These are phyloP conservation scores for Colletotrichum sansevieriae DNA, from an alignment of 2,329 filamentous ascomycete species.

Conservation along the genomic window DNA sequence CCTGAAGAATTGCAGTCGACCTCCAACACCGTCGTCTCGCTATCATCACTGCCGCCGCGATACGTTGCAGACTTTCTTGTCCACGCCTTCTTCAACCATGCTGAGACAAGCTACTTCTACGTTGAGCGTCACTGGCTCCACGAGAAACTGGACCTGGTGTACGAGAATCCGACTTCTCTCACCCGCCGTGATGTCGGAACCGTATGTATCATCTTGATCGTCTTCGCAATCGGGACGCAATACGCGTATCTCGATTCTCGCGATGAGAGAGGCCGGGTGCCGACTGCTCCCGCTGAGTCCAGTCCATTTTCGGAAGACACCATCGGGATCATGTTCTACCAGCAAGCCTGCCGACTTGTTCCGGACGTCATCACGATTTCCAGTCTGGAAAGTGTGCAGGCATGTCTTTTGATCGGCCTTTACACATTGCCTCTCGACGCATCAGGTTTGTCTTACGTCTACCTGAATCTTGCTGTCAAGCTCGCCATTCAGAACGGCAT, in stretches of 20 bases:
- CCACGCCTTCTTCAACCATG: conserved; percentile 61
- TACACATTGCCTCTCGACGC: conserved; percentile 69
- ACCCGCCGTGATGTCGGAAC: conserved; percentile 57
- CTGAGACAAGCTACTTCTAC: conserved; percentile 63
- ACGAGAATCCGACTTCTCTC: conserved; percentile 54
- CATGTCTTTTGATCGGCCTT: conserved; percentile 67
- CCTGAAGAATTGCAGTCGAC: conserved; percentile 60
- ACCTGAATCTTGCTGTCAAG: conserved; percentile 67
- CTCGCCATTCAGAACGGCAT: conserved; percentile 72
- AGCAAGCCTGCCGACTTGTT: conserved; percentile 65
- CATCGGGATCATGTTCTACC: conserved; percentile 68
- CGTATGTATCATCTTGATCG: conserved; percentile 60
- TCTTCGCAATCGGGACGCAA: conserved; percentile 64
- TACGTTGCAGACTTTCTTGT: conserved; percentile 62
- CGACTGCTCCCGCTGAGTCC: conserved; percentile 41
- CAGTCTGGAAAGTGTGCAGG: conserved; percentile 70
- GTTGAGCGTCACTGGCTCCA: conserved; percentile 59
- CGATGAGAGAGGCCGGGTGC: conserved; percentile 38
- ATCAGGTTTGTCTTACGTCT: conserved; percentile 68
- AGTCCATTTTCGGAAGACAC: conserved; percentile 61
- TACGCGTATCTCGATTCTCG: conserved; percentile 61
- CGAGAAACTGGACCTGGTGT: conserved; percentile 56
- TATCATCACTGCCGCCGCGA: conserved; percentile 59
- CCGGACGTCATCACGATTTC: conserved; percentile 69
- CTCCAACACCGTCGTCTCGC: conserved; percentile 53